Conservation (phyloP, 495 filamentous ascomycete species). For the Penicillium odoratum region DNA sequence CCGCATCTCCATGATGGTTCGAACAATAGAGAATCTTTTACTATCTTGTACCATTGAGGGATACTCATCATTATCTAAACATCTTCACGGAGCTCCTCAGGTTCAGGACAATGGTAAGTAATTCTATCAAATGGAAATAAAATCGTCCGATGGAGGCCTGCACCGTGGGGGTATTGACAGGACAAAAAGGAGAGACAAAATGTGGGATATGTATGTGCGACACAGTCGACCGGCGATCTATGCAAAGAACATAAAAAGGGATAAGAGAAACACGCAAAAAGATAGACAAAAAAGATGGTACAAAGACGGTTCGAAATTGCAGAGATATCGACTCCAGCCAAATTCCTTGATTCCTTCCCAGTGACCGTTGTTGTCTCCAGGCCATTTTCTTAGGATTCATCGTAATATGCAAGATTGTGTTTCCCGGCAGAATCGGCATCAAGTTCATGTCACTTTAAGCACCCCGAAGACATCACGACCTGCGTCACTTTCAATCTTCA, state of each 20-base stretch:
- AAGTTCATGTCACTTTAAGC: constrained; percentile 38
- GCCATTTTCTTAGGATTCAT: constrained; percentile 18
- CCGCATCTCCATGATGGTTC: neutral
- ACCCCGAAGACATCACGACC: constrained; percentile 48
- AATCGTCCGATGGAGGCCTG: constrained; percentile 20
- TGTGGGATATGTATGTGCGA: constrained; percentile 27
- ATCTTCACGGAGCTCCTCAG: constrained; percentile 3
- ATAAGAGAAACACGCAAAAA: neutral
- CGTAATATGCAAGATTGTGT: constrained; percentile 9
- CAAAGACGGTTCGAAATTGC: neutral
- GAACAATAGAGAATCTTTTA: too few relatives aligned
- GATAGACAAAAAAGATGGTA: neutral
- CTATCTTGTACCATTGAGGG: too few relatives aligned
- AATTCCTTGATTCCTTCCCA: neutral
- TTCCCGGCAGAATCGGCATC: neutral
- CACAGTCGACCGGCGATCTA: constrained; percentile 34
- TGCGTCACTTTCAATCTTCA: constrained; percentile 23
- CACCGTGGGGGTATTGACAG: constrained; percentile 32
- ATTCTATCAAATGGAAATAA: constrained; percentile 1
- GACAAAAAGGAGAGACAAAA: constrained; percentile 10
- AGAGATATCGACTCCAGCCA: constrained; percentile 1
- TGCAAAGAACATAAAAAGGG: constrained; percentile 19
- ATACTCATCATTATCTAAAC: neutral
- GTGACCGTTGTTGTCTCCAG: constrained; percentile 3
- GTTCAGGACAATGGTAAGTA: neutral